Evolutionary conservation across 2,329 filamentous ascomycete genomes (phyloP).

Genomic region (Fusarium penzigii): DNA sequence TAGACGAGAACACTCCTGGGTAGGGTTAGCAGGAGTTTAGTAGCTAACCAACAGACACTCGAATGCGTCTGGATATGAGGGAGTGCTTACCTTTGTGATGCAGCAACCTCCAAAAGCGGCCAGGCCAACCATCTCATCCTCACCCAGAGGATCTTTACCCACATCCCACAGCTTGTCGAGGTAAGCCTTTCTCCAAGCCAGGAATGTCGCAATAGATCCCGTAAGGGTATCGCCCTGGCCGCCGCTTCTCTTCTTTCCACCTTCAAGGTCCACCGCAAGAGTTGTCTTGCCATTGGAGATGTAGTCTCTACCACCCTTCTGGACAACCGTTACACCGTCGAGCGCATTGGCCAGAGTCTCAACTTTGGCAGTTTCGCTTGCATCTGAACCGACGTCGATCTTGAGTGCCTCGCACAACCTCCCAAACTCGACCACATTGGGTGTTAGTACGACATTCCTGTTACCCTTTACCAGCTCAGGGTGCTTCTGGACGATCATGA

Average conservation of each 20-base stretch:
- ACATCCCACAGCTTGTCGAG: constrained; percentile 76
- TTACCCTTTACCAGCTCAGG: constrained; percentile 81
- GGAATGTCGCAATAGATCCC: constrained; percentile 81
- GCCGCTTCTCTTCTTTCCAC: constrained; percentile 86
- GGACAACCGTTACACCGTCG: constrained; percentile 85
- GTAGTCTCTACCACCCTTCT: constrained; percentile 82
- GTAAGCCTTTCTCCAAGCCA: constrained; percentile 88
- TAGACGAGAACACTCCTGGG: constrained; percentile 75
- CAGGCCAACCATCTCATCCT: constrained; percentile 67
- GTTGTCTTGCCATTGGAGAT: constrained; percentile 80
- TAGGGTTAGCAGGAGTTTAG: constrained; percentile 13
- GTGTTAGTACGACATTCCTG: constrained; percentile 82
- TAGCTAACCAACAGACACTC: no score
- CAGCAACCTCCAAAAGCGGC: constrained; percentile 85
- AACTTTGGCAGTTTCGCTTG: constrained; percentile 50
- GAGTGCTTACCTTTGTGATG: constrained; percentile 71
- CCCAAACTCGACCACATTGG: constrained; percentile 92
- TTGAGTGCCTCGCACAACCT: constrained; percentile 75
- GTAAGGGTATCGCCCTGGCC: constrained; percentile 96
- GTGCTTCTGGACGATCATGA: constrained; percentile 73
- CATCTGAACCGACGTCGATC: constrained; percentile 53
- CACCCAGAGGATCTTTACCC: constrained; percentile 45
- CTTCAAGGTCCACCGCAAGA: constrained; percentile 73
- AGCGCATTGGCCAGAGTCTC: constrained; percentile 71
- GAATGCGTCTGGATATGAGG: not conserved